Evolutionary conservation across 805 yeast genomes (phyloP).

Genomic region (Candida piceae): DNA sequence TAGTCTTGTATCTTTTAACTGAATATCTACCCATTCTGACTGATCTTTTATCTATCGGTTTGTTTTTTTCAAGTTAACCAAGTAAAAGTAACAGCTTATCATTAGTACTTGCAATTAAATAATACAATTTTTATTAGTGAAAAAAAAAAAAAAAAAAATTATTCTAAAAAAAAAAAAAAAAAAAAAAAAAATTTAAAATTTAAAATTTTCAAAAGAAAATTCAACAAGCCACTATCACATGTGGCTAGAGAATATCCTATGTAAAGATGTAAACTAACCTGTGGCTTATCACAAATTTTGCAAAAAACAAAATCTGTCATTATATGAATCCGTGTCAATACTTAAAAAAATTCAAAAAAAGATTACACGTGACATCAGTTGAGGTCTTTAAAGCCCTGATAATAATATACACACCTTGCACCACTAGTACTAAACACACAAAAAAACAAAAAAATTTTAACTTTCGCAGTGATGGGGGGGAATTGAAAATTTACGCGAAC

Average conservation of each 20-base stretch:
- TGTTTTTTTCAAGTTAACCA: neutral
- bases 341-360: neutral
- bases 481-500: too few species aligned
- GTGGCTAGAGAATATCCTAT: too few species aligned
- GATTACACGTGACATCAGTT: neutral
- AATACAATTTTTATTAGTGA: neutral
- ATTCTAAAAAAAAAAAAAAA: conserved; percentile 1
- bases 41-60: neutral
- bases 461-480: too few species aligned
- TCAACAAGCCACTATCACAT: too few species aligned
- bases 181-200: neutral
- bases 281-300: too few species aligned
- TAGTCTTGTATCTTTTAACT: conserved; percentile 82
- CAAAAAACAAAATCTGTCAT: neutral
- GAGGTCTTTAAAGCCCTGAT: too few species aligned
- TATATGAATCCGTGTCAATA: neutral
- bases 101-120: too few species aligned
- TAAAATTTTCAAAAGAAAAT: too few species aligned
- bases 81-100: too few species aligned
- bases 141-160: neutral
- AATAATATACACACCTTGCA: neutral
- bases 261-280: too few species aligned
- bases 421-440: too few species aligned
- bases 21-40: conserved; percentile 76
- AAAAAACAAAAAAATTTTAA: too few species aligned